A percentile compares a stretch with the other conserved stretches of the same genome.
Conservation (phyloP, 78 protist species). For the Dictyostelium firmibasis region DNA sequence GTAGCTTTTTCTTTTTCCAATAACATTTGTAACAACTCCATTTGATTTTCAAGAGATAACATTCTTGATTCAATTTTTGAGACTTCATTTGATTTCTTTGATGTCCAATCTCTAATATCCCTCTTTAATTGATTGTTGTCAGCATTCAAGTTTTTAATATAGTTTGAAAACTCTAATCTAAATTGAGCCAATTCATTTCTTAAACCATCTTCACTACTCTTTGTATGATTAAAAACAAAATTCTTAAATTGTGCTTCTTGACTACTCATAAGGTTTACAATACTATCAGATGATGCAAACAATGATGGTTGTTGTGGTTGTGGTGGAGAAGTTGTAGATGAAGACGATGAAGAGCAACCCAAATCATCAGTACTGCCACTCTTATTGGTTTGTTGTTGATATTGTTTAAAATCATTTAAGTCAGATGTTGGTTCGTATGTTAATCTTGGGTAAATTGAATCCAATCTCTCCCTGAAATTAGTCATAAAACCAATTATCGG, state of each 20-base stretch:
- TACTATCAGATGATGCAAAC: neutral
- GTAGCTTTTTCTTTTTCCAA: neutral
- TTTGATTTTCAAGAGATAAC: slow-evolving; percentile 34
- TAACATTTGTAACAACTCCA: slow-evolving; percentile 20
- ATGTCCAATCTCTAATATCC: slow-evolving; percentile 42
- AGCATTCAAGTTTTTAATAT: neutral
- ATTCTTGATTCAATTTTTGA: neutral
- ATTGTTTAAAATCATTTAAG: neutral
- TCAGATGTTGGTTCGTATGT: neutral
- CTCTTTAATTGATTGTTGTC: slow-evolving; percentile 29
- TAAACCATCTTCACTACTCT: neutral
- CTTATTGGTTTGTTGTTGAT: neutral
- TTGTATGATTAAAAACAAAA: neutral
- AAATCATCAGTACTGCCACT: neutral
- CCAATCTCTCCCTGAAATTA: slow-evolving; percentile 17
- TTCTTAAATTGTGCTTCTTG: slow-evolving; percentile 1
- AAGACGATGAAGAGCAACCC: neutral
- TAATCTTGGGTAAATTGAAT: neutral
- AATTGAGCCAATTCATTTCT: slow-evolving; percentile 12
- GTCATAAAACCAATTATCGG: slow-evolving; percentile 33
- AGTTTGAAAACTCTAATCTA: slow-evolving; percentile 7
- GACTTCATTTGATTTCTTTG: slow-evolving; percentile 6
- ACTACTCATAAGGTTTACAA: neutral
- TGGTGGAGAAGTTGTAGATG: neutral
- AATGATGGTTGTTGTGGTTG: neutral